Base-by-base conservation (phyloP, 164 flowering plant species). In the Nymphaea thermarum region DNA sequence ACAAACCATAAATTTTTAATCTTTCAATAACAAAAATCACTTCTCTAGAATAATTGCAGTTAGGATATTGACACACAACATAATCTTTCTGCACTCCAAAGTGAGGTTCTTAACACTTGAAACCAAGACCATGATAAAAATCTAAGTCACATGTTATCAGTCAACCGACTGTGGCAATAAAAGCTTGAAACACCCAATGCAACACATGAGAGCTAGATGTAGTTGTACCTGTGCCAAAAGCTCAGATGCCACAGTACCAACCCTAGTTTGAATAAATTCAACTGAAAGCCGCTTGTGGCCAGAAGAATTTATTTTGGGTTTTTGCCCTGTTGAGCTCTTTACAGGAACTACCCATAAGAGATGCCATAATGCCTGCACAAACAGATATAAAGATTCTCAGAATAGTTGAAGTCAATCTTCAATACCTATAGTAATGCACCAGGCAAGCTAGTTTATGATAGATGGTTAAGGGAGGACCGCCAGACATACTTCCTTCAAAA, bases 331-430 rank as follows among this genome's bases (percentile, higher is more conserved):
- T 18, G 82, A 63, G 4, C 82, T 71, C 65, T 79, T 70, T 5
- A 74, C 66, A 66, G 96, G 96, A 81, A 78, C 81, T 67, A 87
- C 71, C 98, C 99, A 95, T 12, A 90, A 75, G 14, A 92, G 85
- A 76, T 95, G 93, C 99, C 99, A 95, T 59, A 95, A 78, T 43
- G 96, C 95, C 99, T 95, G 80, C 73, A 77, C 15, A 60, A 71
- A 70, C 47, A 43, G 75, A 63, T 5, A 60, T 60, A 60, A 45
- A 25, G 11, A 7, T 47, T 7, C 5, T 47, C 7, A 47, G 12
- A 47, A 2, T 47, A 12, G 7, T 47, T 12, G 12, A 47, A 47
- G 55, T 12, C 12, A 47, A 47, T 12, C 55, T 47, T 7, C 12
- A 12, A 7, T 47, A 12, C 12, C 11, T 47, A 47, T 6, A 47